phyloP scores from a whole-genome alignment of 2,329 filamentous ascomycete genomes.

The Fonsecaea pugnacius region DNA sequence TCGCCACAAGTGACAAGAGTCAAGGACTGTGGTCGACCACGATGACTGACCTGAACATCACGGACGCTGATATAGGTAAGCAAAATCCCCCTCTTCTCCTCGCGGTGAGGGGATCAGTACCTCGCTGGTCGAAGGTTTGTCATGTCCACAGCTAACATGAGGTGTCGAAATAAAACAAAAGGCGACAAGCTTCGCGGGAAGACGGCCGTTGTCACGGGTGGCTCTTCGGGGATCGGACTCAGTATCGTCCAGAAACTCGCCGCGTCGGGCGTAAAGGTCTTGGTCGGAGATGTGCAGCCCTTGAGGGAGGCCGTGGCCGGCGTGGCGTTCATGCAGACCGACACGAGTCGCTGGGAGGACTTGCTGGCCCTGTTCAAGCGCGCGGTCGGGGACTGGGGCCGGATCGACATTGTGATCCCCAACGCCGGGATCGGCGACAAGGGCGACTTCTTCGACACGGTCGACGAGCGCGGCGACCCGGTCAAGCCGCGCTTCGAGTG shows the following conservation, averaged over 20 bases:
- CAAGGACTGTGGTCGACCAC: not conserved
- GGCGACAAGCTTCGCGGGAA: slow-evolving; percentile 1
- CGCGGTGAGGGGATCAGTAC: too few relatives aligned
- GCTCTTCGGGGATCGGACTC: not conserved
- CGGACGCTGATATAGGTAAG: slow-evolving; percentile 3
- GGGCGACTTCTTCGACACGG: slow-evolving; percentile 3
- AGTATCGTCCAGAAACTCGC: not conserved
- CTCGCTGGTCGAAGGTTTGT: too few relatives aligned
- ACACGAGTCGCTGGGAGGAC: not conserved
- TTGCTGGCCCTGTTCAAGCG: not conserved
- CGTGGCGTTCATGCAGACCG: not conserved
- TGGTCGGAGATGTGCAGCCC: not conserved
- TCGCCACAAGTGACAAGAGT: not conserved
- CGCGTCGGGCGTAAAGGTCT: not conserved
- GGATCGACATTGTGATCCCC: not conserved
- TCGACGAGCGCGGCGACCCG: not conserved
- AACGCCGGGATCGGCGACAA: slow-evolving; percentile 1
- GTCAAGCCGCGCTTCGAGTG: not conserved
- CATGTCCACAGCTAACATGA: not conserved
- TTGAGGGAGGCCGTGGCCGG: not conserved
- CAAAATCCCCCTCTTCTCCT: not conserved
- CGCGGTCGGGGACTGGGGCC: not conserved
- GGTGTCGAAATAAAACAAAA: not conserved
- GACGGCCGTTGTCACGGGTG: not conserved
- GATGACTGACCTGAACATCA: not conserved